phyloP scores from a whole-genome alignment of 2,329 filamentous ascomycete species.

The Spiromastix sp. region DNA sequence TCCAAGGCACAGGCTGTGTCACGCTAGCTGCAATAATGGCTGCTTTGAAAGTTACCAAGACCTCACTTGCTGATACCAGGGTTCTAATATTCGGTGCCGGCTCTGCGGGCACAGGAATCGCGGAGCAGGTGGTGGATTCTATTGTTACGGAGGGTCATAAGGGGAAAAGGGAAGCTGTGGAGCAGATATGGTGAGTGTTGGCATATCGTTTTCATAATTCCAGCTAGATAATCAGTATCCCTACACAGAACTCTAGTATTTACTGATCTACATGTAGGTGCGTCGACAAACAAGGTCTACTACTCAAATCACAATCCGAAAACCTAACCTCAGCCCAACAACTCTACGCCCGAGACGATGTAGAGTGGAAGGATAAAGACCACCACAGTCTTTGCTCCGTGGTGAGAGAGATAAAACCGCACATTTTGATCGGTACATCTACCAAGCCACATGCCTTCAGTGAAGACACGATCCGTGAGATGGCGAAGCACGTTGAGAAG shows the following conservation, averaged over 20 bases:
- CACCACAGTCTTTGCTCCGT: conserved; percentile 53
- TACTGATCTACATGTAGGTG: conserved; percentile 43
- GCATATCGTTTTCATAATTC: neutral
- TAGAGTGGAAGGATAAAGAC: conserved; percentile 50
- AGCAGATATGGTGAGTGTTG: conserved; percentile 60
- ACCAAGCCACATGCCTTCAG: conserved; percentile 70
- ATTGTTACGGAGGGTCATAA: conserved; percentile 60
- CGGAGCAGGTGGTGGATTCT: conserved; percentile 71
- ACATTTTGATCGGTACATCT: conserved; percentile 75
- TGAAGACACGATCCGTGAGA: conserved; percentile 60
- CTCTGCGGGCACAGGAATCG: conserved; percentile 74
- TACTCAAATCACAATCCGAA: conserved; percentile 53
- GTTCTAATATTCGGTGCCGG: conserved; percentile 72
- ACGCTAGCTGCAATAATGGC: conserved; percentile 75
- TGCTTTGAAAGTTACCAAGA: conserved; percentile 57
- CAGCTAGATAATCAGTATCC: no score
- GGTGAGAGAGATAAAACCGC: conserved; percentile 61
- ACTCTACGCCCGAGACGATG: conserved; percentile 53
- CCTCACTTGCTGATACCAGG: conserved; percentile 57
- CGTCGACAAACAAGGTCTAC: conserved; percentile 69
- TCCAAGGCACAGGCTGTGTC: conserved; percentile 81
- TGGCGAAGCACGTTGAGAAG: conserved; percentile 60
- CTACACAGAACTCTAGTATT: neutral
- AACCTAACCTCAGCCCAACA: conserved; percentile 57
- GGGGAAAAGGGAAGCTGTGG: conserved; percentile 60